Conservation (phyloP, 2,329 filamentous ascomycete species). For the Aspergillus pseudoterreus region DNA sequence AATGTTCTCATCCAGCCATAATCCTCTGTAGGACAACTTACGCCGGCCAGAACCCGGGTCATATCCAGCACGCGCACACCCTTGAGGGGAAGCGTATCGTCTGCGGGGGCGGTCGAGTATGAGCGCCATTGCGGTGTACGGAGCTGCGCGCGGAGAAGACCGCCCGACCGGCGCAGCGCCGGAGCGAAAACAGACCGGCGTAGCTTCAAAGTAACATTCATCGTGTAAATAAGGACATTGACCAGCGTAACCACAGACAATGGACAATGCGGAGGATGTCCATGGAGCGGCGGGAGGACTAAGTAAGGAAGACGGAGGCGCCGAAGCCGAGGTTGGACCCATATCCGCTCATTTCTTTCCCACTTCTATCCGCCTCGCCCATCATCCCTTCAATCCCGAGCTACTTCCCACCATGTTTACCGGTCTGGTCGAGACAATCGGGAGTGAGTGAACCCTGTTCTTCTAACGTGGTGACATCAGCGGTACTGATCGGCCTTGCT, state of each 20-base stretch:
- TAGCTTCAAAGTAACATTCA: conserved; percentile 24
- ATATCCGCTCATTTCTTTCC: neutral
- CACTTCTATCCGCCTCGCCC: conserved; percentile 2
- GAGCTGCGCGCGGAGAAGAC: conserved; percentile 12
- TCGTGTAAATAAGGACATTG: conserved; percentile 8
- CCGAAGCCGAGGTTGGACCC: conserved; percentile 22
- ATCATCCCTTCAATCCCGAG: conserved; percentile 10
- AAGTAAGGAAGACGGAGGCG: neutral
- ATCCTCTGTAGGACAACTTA: conserved; percentile 47
- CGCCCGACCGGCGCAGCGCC: conserved; percentile 15
- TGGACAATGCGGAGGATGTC: neutral
- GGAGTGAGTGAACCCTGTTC: conserved; percentile 60
- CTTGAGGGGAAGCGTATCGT: conserved; percentile 64
- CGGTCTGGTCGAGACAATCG: conserved; percentile 86
- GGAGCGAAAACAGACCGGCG: conserved; percentile 21
- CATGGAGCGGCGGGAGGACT: neutral
- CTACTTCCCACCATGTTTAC: conserved; percentile 70
- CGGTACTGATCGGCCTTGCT: conserved; percentile 2
- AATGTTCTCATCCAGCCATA: conserved; percentile 1
- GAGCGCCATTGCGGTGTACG: conserved; percentile 25
- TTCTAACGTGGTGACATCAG: neutral
- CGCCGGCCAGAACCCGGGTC: conserved; percentile 91
- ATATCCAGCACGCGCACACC: conserved; percentile 91
- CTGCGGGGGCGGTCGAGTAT: conserved; percentile 39
- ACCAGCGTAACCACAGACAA: neutral